phyloP scores from a whole-genome alignment of 306 rosid genomes.

The Quercus robur region DNA sequence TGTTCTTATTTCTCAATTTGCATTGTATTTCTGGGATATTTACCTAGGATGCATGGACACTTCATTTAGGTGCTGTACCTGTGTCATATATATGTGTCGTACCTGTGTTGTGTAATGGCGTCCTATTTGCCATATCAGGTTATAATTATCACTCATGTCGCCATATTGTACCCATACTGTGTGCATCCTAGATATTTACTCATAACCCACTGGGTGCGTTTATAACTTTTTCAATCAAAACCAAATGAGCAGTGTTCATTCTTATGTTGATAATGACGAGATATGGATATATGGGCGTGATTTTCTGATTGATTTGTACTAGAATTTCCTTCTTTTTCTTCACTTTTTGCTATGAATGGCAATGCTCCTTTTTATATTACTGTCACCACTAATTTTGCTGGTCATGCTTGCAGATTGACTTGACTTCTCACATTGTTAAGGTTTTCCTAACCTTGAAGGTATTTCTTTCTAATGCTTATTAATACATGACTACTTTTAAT shows the following conservation, averaged over 20 bases:
- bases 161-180: no score
- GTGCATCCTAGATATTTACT: not conserved
- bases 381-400: slow-evolving; percentile 24
- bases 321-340: not conserved
- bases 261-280: not conserved
- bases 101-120: no score
- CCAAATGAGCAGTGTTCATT: not conserved
- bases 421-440: slow-evolving; percentile 77
- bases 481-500: not conserved
- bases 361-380: slow-evolving; percentile 1
- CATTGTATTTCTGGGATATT: not conserved
- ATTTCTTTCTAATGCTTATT: slow-evolving; percentile 7
- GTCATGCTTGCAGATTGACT: slow-evolving; percentile 71
- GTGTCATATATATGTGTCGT: no score
- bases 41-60: no score
- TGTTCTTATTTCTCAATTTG: not conserved
- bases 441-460: slow-evolving; percentile 93
- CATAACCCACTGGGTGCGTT: not conserved
- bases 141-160: no score
- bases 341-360: not conserved
- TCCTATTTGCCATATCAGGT: no score
- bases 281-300: not conserved
- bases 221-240: no score
- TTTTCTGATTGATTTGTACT: not conserved
- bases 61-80: no score